Percentiles rank a stretch among this genome's conserved stretches.
Conservation (phyloP, 2,329 filamentous ascomycete genomes). For the Paecilomyces niveus region DNA sequence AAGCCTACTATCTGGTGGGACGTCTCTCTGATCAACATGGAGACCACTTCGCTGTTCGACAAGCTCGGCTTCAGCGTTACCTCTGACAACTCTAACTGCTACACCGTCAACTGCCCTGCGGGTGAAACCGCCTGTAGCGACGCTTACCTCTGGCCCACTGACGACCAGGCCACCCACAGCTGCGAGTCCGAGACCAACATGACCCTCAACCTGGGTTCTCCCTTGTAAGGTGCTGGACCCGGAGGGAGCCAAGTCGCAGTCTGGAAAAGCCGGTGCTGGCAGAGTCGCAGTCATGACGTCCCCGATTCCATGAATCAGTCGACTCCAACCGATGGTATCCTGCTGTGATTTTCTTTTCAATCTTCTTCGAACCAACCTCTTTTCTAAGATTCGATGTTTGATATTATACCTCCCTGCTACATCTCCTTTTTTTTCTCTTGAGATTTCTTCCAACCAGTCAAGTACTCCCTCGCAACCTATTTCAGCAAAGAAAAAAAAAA, state of each 20-base stretch:
- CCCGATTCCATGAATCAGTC: not conserved
- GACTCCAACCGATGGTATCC: not conserved
- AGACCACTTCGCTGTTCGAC: conserved; percentile 13
- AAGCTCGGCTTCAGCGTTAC: conserved; percentile 18
- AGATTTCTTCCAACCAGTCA: not conserved
- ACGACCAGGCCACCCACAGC: conserved; percentile 16
- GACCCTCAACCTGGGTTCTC: conserved; percentile 27
- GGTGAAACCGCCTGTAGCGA: conserved; percentile 17
- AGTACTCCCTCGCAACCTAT: not conserved
- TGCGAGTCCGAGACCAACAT: conserved; percentile 16
- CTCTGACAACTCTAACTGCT: conserved; percentile 15
- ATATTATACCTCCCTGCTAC: not conserved
- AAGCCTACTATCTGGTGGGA: conserved; percentile 22
- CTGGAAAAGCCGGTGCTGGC: not conserved
- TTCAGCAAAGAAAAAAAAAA: not conserved
- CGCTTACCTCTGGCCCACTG: conserved; percentile 22
- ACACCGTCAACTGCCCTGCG: conserved; percentile 15
- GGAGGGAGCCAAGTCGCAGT: not conserved
- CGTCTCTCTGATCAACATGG: conserved; percentile 23
- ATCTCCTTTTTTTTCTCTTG: not conserved
- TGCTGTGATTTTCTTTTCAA: not conserved
- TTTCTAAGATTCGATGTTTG: not conserved
- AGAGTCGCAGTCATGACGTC: not conserved
- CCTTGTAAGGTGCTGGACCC: not conserved
- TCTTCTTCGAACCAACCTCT: not conserved